Base-by-base conservation (phyloP, 306 rosid genomes). In the Neltuma alba region DNA sequence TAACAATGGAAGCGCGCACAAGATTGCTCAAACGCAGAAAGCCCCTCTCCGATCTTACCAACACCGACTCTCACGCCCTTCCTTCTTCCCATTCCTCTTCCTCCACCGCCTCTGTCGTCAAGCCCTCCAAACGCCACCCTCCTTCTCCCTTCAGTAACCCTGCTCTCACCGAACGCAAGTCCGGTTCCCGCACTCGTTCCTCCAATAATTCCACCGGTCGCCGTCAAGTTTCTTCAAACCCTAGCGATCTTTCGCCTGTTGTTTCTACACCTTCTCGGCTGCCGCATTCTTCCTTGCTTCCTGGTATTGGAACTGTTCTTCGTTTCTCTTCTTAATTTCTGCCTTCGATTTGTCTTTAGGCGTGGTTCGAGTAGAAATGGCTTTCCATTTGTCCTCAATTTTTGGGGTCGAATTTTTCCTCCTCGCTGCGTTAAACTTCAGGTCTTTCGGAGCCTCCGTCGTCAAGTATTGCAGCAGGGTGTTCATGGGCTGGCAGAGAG, bases 41-140 rank as follows among this genome's bases (percentile, higher is more conserved):
- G 71, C 87, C 94, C 28, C 93, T 93, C 88, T 82, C 92, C 9
- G 91, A 93, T 58, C 81, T 86, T 71, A 84, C 93, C 75, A 91
- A 88, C 83, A 79, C 77, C 72, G 7, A 27, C 55, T 18, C 77
- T 74, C 27, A n/a, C 63, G 6, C 73, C 68, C 27, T 79, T n/a
- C 3, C 76, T 67, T 78, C 88, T 23, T 58, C 86, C 7, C 86
- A 70, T 1, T 82, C 80, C 1, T 67, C 92, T 6, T 64, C 86
- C 0, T 87, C 89, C 11, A 50, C 82, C 8, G 75, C 65, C 63
- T 25, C 76, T n/a, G 40, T 70, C 5, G 21, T 33, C 75, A 83
- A 89, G 47, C 84, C 75, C 25, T 76, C 65, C 14, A 76, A 81
- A 48, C 84, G 82, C 72, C 10, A 27, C 12, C 74, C 77, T 3